phyloP scores from a whole-genome alignment of 2,329 filamentous ascomycete genomes.

The Diatrype stigma region DNA sequence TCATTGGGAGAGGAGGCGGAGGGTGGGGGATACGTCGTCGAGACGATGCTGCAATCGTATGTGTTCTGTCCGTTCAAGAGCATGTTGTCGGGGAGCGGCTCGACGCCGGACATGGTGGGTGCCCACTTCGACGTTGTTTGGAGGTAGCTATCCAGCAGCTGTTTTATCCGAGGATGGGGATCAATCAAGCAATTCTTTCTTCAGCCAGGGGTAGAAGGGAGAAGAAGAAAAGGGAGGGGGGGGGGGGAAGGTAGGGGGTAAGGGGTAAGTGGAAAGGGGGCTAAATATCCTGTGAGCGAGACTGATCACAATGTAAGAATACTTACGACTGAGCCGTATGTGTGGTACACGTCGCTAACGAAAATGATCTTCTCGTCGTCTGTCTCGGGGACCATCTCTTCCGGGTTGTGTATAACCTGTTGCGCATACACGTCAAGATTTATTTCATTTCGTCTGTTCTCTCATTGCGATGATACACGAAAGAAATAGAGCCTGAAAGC shows the following conservation, averaged over 20 bases:
- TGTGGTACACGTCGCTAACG: conserved; percentile 36
- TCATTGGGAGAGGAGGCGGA: not conserved
- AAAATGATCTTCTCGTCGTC: conserved; percentile 35
- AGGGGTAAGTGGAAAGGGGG: too few species aligned
- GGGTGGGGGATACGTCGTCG: conserved; percentile 23
- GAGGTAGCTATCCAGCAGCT: conserved; percentile 28
- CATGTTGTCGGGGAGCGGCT: conserved; percentile 37
- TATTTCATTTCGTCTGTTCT: too few species aligned
- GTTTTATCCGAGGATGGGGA: not conserved
- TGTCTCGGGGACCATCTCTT: conserved; percentile 23
- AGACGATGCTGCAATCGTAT: conserved; percentile 29
- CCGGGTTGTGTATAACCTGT: conserved; percentile 33
- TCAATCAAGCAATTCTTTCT: too few species aligned
- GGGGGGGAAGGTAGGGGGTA: not conserved
- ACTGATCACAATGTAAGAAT: too few species aligned
- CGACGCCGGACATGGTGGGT: conserved; percentile 31
- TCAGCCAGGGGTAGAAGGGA: not conserved
- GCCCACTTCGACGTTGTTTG: conserved; percentile 31
- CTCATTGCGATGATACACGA: not conserved
- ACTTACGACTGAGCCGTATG: conserved; percentile 29
- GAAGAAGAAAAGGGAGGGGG: too few species aligned
- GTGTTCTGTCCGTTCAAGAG: conserved; percentile 36
- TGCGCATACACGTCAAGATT: not conserved
- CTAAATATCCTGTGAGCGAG: too few species aligned
- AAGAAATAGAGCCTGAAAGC: not conserved